phyloP scores from a whole-genome alignment of 352 stramenopile genomes.

The Phytophthora macrochlamydospora region DNA sequence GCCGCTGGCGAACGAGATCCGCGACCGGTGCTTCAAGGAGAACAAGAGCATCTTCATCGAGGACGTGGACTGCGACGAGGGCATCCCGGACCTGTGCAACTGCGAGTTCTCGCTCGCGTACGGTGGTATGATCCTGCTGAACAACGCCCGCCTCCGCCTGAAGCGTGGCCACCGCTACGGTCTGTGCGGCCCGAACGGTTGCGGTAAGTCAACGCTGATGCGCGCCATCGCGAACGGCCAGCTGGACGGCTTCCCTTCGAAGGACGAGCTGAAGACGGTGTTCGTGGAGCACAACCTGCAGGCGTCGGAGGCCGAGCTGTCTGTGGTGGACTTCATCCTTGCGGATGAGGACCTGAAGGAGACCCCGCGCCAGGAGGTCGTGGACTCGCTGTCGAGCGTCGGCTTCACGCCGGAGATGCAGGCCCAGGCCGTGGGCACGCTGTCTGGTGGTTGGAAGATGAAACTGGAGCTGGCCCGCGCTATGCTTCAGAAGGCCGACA shows the following conservation, averaged over 20 bases:
- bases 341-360: slow-evolving; percentile 91
- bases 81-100: slow-evolving; percentile 98
- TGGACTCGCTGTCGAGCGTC: slow-evolving; percentile 91
- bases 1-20: slow-evolving; percentile 71
- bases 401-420: slow-evolving; percentile 96
- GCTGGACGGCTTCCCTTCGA: slow-evolving; percentile 96
- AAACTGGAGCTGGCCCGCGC: slow-evolving; percentile 94
- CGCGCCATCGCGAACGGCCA: slow-evolving; percentile 96
- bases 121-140: slow-evolving; percentile 92
- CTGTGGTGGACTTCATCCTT: slow-evolving; percentile 86
- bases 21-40: slow-evolving; percentile 89
- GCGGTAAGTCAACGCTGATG: slow-evolving; percentile 97
- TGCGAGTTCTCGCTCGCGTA: slow-evolving; percentile 99
- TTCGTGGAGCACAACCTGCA: slow-evolving; percentile 98
- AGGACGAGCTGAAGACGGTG: slow-evolving; percentile 94
- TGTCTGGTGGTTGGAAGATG: slow-evolving; percentile 97
- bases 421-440: slow-evolving; percentile 87
- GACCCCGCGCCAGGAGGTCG: slow-evolving; percentile 87
- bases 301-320: slow-evolving; percentile 87
- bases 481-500: slow-evolving; percentile 95
- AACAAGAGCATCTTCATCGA: slow-evolving; percentile 93
- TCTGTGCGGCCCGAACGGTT: slow-evolving; percentile 93
- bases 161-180: slow-evolving; percentile 94
- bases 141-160: slow-evolving; percentile 91
- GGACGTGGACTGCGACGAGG: slow-evolving; percentile 97